Conservation (phyloP, 164 flowering plant species). For the Vitis rupestris region DNA sequence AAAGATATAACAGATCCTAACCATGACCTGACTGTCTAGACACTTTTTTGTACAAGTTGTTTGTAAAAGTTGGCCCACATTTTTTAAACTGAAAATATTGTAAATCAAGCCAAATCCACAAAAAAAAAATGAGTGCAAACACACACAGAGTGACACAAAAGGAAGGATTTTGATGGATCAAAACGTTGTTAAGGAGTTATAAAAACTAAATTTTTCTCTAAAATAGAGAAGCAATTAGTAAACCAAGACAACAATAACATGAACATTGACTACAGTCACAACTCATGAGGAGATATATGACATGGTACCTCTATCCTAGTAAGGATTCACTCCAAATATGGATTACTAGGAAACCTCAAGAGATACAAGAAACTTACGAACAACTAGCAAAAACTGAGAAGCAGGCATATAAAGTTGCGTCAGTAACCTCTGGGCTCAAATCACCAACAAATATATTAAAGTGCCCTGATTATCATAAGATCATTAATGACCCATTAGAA, state of each 20-base stretch:
- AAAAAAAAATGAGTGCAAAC: no score
- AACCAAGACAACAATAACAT: background rate
- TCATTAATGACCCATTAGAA: background rate
- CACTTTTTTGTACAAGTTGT: no score
- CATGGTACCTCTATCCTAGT: background rate
- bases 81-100: no score
- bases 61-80: no score
- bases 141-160: no score
- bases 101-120: no score
- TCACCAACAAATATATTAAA: conserved; percentile 96
- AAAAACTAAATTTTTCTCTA: background rate
- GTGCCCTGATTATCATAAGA: conserved; percentile 56
- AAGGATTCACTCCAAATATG: background rate
- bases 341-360: background rate
- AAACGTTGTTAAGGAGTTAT: background rate
- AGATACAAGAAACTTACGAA: conserved; percentile 61
- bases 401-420: conserved; percentile 90
- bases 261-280: background rate
- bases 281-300: background rate
- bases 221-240: background rate
- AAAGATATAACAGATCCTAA: no score
- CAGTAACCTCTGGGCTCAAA: conserved; percentile 97
- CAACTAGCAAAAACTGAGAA: conserved; percentile 91
- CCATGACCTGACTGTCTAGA: no score
- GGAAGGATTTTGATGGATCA: background rate